phyloP scores from a whole-genome alignment of 2,329 filamentous ascomycete genomes.

The Hypoxylon sp. region DNA sequence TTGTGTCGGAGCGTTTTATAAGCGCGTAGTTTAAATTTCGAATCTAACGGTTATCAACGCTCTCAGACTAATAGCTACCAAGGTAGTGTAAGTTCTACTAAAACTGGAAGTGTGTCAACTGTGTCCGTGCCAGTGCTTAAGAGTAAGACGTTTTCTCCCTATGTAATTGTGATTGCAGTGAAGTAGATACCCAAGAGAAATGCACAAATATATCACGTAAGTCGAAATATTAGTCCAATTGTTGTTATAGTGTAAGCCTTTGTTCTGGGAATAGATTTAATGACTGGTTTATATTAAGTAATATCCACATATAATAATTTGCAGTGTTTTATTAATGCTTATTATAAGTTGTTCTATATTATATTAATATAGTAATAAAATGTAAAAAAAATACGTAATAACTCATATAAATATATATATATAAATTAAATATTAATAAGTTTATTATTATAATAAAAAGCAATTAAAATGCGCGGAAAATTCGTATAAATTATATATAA shows the following conservation, averaged over 20 bases:
- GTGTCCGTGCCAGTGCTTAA: not conserved
- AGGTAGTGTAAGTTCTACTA: not conserved
- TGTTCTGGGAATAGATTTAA: too few relatives aligned
- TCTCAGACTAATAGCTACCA: not conserved
- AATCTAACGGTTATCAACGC: not conserved
- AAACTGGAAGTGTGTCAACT: not conserved
- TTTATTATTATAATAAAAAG: too few relatives aligned
- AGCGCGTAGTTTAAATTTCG: slow-evolving; percentile 3
- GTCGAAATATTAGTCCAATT: not conserved
- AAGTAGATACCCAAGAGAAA: too few relatives aligned
- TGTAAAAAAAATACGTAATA: not conserved
- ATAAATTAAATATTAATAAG: not conserved
- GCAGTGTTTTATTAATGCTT: not conserved
- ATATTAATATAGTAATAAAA: not conserved
- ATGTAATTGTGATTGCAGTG: not conserved
- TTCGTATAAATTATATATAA: too few relatives aligned
- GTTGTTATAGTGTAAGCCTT: not conserved
- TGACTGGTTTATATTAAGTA: not conserved
- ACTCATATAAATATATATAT: not conserved
- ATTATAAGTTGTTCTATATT: not conserved
- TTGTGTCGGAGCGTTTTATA: slow-evolving; percentile 19
- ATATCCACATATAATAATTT: not conserved
- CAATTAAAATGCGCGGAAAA: not conserved
- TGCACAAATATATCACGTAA: not conserved
- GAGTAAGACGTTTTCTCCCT: not conserved